These are phyloP conservation scores for Cucumis hystrix DNA, from an alignment of 306 rosid species.

Conservation along the genomic window DNA sequence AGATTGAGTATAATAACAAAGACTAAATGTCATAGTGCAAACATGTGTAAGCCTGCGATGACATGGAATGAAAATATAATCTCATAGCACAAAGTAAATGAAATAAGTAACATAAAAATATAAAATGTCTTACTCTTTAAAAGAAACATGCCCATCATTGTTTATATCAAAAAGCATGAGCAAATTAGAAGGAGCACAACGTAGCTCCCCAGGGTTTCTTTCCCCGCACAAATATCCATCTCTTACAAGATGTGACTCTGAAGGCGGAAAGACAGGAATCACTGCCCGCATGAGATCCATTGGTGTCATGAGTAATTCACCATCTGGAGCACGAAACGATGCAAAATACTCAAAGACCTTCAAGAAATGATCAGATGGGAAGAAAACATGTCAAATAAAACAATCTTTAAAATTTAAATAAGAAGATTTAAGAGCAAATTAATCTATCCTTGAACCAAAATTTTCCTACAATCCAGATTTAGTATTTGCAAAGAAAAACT, in stretches of 20 bases:
- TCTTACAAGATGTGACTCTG: slow-evolving; percentile 86
- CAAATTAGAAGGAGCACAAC: slow-evolving; percentile 53
- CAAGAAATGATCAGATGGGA: slow-evolving; percentile 9
- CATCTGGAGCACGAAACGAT: slow-evolving; percentile 42
- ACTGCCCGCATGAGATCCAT: slow-evolving; percentile 90
- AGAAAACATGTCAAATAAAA: slow-evolving; percentile 1
- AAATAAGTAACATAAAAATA: neutral
- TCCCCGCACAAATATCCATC: slow-evolving; percentile 82
- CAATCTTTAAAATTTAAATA: neutral
- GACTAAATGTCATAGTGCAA: neutral
- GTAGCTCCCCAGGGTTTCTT: slow-evolving; percentile 68
- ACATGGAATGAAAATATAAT: neutral
- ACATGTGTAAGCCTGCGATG: neutral
- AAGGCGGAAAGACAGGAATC: slow-evolving; percentile 93
- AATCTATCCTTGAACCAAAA: neutral
- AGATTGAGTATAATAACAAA: neutral
- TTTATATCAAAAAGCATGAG: slow-evolving; percentile 86
- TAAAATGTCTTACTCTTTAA: slow-evolving; percentile 57
- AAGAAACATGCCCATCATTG: slow-evolving; percentile 62
- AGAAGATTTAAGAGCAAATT: neutral
- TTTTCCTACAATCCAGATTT: neutral
- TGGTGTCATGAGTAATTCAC: slow-evolving; percentile 69
- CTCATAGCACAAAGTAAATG: neutral
- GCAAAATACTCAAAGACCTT: slow-evolving; percentile 96
- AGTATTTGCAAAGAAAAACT: neutral